A percentile compares a stretch with the other conserved stretches of the same genome.
Conservation (phyloP, 768 basidiomycete species). For the Naganishia randhawae region DNA sequence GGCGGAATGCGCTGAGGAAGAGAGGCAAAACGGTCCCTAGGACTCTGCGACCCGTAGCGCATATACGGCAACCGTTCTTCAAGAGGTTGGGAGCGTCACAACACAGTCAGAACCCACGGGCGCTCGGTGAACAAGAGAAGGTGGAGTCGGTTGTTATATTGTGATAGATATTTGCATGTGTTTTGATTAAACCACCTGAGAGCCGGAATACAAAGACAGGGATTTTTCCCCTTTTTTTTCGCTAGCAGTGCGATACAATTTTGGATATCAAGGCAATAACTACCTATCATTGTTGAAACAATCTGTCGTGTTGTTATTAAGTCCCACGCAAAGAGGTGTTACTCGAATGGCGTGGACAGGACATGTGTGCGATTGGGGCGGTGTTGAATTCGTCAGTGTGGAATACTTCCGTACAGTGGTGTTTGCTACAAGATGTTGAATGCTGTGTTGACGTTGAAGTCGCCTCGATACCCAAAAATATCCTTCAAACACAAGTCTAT, state of each 20-base stretch:
- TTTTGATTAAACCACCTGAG: too few species aligned
- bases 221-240: slow-evolving; percentile 16
- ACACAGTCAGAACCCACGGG: not conserved
- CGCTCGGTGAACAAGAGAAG: too few species aligned
- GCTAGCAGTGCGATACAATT: slow-evolving; percentile 22
- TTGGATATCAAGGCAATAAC: slow-evolving; percentile 22
- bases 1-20: slow-evolving; percentile 3
- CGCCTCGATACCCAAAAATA: slow-evolving; percentile 23
- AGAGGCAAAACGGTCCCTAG: not conserved
- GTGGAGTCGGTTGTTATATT: too few species aligned
- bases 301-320: slow-evolving; percentile 4
- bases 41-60: not conserved
- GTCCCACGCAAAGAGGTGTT: not conserved
- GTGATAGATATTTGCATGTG: too few species aligned
- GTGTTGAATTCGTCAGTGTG: slow-evolving; percentile 21
- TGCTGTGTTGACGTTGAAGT: slow-evolving; percentile 26
- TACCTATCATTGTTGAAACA: slow-evolving; percentile 23
- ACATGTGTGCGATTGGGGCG: not conserved
- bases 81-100: slow-evolving; percentile 2
- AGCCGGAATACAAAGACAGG: slow-evolving; percentile 6
- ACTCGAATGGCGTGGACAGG: not conserved
- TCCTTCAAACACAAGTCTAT: slow-evolving; percentile 20
- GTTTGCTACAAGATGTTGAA: slow-evolving; percentile 22
- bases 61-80: slow-evolving; percentile 7
- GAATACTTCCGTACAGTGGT: slow-evolving; percentile 13